phyloP scores from a whole-genome alignment of 1,284 basidiomycete genomes.

The Polyporus tsugae region DNA sequence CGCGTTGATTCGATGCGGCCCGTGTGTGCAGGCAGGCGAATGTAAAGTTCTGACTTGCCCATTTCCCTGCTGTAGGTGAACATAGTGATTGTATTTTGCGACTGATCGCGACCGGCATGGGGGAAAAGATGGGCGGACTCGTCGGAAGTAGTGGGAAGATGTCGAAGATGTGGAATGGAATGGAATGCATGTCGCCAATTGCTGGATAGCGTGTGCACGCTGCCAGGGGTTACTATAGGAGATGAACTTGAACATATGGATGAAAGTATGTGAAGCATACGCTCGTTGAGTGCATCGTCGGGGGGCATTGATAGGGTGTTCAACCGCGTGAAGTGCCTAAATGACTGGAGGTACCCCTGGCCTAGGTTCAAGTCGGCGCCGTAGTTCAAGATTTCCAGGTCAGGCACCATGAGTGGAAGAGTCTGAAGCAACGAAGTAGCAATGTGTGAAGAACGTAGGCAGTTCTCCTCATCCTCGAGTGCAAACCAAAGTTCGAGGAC shows the following conservation, averaged over 20 bases:
- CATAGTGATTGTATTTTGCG: too few species aligned
- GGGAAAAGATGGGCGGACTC: too few species aligned
- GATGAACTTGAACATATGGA: background rate
- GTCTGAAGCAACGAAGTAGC: background rate
- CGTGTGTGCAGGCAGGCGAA: too few species aligned
- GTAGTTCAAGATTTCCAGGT: background rate
- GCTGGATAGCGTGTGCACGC: too few species aligned
- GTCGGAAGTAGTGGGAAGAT: too few species aligned
- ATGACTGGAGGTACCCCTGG: background rate
- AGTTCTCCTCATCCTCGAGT: background rate
- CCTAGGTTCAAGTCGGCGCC: background rate
- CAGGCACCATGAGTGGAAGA: background rate
- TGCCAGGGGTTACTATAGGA: too few species aligned
- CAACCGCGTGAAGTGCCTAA: background rate
- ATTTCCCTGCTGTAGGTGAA: too few species aligned
- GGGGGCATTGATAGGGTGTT: background rate
- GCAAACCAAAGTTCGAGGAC: background rate
- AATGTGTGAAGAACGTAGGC: background rate
- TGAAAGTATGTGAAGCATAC: background rate
- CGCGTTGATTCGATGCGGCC: background rate
- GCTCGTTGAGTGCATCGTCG: background rate
- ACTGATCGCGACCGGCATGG: too few species aligned
- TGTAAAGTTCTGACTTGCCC: too few species aligned
- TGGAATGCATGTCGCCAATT: too few species aligned
- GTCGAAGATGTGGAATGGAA: too few species aligned